phyloP scores from a whole-genome alignment of 1,284 basidiomycete genomes.

The Microbotryum lychnidis-dioicae region DNA sequence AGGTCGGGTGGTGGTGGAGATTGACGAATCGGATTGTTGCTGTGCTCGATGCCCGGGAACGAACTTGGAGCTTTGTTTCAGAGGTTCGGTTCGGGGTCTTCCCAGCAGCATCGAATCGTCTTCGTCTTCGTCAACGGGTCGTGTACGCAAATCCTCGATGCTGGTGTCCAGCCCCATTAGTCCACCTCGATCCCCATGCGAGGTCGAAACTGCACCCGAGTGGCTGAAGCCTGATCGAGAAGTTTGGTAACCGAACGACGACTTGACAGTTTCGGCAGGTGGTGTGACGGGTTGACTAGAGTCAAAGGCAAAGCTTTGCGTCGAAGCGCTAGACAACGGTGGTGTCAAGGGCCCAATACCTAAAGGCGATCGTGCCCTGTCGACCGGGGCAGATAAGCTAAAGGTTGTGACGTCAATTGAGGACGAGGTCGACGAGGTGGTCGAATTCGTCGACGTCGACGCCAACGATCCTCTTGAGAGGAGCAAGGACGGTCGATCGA shows the following conservation, averaged over 20 bases:
- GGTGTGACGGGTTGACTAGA: background rate
- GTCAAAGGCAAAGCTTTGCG: background rate
- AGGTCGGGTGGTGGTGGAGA: constrained; percentile 6
- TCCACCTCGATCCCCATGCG: background rate
- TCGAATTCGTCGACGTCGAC: background rate
- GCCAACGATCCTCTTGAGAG: constrained; percentile 9
- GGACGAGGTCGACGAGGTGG: background rate
- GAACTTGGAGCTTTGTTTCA: constrained; percentile 4
- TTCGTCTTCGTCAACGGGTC: background rate
- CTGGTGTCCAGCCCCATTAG: too few species aligned
- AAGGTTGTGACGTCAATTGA: background rate
- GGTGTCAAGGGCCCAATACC: too few species aligned
- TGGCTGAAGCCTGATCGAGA: constrained; percentile 1
- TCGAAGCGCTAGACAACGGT: background rate
- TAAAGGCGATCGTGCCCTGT: background rate
- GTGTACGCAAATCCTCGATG: background rate
- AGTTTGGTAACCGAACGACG: constrained; percentile 27
- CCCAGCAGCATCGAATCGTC: background rate
- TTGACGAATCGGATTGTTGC: constrained; percentile 6
- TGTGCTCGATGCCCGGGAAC: constrained; percentile 15
- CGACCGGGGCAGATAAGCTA: background rate
- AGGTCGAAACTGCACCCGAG: constrained; percentile 13
- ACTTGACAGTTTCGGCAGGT: constrained; percentile 9
- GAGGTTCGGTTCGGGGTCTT: constrained; percentile 8
- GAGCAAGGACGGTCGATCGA: background rate